A percentile compares a stretch with the other conserved stretches of the same genome.
Evolutionary conservation across 2,329 filamentous ascomycete species (phyloP).

Genomic region (Neopestalotiopsis rosae): DNA sequence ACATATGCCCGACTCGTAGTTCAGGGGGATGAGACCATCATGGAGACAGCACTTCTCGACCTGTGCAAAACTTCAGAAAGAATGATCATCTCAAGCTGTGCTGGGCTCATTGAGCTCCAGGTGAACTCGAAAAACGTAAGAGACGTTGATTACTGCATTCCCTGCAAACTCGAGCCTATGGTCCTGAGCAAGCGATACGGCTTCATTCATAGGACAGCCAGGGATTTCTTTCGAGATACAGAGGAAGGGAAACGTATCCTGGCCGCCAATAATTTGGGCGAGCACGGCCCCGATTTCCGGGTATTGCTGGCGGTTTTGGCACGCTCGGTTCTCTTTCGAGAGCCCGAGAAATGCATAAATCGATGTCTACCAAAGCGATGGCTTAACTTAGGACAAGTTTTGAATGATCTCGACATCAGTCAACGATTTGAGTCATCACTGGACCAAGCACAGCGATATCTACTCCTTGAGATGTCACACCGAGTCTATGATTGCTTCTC

Average conservation of each 20-base stretch:
- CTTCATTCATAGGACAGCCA: not conserved
- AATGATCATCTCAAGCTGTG: not conserved
- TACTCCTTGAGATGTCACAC: not conserved
- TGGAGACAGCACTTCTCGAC: not conserved
- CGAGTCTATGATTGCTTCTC: not conserved
- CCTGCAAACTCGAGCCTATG: not conserved
- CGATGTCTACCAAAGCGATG: not conserved
- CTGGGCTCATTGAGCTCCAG: not conserved
- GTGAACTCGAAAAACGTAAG: not conserved
- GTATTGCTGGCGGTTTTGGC: not conserved
- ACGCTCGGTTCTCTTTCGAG: not conserved
- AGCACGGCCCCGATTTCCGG: not conserved
- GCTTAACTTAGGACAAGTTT: not conserved
- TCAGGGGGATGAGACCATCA: not conserved
- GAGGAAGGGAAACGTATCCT: not conserved
- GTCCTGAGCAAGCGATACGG: not conserved
- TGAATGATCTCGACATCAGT: too few relatives aligned
- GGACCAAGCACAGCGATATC: not conserved
- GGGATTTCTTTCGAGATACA: not conserved
- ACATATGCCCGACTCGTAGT: rapidly evolving
- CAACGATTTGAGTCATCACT: too few relatives aligned
- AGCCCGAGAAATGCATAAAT: too few relatives aligned
- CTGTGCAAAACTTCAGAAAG: not conserved
- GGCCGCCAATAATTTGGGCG: not conserved
- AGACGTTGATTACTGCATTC: not conserved